Evolutionary conservation across 345 rosid genomes (phyloP).

Genomic region (Boechera stricta): DNA sequence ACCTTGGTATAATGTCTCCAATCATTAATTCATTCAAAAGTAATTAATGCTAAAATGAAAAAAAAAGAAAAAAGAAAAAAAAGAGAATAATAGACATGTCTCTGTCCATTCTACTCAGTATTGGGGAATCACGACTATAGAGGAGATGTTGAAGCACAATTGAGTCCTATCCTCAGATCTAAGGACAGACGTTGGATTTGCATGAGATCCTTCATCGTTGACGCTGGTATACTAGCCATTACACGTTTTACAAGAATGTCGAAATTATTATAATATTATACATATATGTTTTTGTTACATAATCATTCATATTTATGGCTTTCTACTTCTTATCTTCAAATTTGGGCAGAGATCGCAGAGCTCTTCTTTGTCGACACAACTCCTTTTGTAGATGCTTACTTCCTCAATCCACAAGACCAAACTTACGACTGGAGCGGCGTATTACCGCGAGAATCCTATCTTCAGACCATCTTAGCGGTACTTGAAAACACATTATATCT

Average conservation of each 20-base stretch:
- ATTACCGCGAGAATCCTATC: conserved; percentile 45
- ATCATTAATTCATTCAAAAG: no score
- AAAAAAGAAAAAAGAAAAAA: no score
- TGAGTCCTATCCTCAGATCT: conserved; percentile 46
- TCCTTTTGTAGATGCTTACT: conserved; percentile 61
- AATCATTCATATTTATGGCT: neutral
- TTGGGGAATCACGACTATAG: conserved; percentile 61
- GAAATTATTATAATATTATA: no score
- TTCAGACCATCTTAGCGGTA: conserved; percentile 37
- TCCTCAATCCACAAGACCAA: conserved; percentile 41
- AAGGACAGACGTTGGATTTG: conserved; percentile 55
- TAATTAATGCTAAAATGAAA: no score
- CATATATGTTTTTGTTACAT: neutral
- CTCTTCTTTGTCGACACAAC: conserved; percentile 64
- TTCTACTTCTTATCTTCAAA: neutral
- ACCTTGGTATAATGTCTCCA: neutral
- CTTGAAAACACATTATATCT: neutral
- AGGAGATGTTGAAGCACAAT: conserved; percentile 52
- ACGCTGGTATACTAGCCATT: conserved; percentile 39
- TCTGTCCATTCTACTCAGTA: conserved; percentile 29
- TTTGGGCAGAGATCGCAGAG: conserved; percentile 50
- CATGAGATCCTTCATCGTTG: conserved; percentile 51
- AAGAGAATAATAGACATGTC: no score
- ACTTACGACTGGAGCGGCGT: conserved; percentile 58
- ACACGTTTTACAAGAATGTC: no score